phyloP scores from a whole-genome alignment of 2,329 filamentous ascomycete species.

The Botrytis pseudocinerea region DNA sequence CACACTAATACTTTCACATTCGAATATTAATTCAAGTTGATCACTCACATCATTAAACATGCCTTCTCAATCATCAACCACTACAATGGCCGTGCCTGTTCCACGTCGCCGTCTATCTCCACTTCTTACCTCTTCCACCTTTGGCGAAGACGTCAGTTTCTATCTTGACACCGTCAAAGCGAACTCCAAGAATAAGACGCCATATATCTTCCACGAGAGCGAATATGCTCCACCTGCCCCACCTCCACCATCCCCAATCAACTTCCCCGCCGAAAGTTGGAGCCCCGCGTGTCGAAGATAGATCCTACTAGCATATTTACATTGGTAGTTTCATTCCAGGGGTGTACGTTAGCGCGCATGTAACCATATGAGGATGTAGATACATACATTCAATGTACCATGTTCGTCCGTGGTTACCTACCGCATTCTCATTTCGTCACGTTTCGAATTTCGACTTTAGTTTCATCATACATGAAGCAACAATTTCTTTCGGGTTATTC shows the following conservation, averaged over 20 bases:
- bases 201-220: constrained; percentile 45
- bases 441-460: neutral
- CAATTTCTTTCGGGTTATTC: neutral
- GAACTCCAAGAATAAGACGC: constrained; percentile 36
- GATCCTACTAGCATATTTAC: neutral
- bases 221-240: constrained; percentile 66
- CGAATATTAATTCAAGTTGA: neutral
- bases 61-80: constrained; percentile 38
- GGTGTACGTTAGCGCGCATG: constrained; percentile 19
- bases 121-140: constrained; percentile 33
- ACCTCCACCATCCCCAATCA: constrained; percentile 64
- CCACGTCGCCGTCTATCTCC: constrained; percentile 54
- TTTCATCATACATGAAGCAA: neutral
- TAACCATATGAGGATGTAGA: neutral
- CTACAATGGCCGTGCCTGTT: constrained; percentile 38
- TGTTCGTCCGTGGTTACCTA: neutral
- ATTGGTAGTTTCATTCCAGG: neutral
- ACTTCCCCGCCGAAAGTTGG: constrained; percentile 60
- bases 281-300: constrained; percentile 26
- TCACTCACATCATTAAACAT: constrained; percentile 24
- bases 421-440: constrained; percentile 1
- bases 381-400: neutral
- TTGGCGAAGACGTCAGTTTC: constrained; percentile 37
- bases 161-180: constrained; percentile 35
- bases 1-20: constrained; percentile 14